Percentiles rank a stretch among this genome's conserved stretches.
Evolutionary conservation across 805 yeast genomes (phyloP).

Genomic region (Jamesozyma hellenica): DNA sequence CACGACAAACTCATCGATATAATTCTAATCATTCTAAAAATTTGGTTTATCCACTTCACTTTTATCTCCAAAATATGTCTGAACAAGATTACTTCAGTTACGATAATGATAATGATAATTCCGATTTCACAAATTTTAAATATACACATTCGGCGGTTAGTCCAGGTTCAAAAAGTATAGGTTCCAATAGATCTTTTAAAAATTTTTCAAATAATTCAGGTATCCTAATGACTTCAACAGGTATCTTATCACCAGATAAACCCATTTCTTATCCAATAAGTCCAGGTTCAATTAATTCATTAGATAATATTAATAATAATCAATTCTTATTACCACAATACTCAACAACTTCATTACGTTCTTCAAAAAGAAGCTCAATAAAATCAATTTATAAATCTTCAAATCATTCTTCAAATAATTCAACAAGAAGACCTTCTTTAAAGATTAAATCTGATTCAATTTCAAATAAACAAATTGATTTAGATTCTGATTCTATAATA

Average conservation of each 20-base stretch:
- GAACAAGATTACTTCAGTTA: conserved; percentile 1
- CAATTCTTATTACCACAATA: neutral
- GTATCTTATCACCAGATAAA: neutral
- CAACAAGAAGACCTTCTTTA: conserved; percentile 8
- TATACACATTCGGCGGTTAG: no score
- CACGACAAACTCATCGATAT: no score
- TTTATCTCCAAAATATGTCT: neutral
- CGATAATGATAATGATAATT: neutral
- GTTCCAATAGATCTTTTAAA: no score
- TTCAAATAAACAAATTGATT: conserved; percentile 4
- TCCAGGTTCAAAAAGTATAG: no score
- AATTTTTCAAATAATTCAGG: neutral
- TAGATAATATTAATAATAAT: neutral
- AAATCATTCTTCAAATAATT: conserved; percentile 35
- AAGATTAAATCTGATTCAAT: conserved; percentile 1
- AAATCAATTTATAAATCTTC: conserved; percentile 7
- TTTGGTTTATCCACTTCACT: no score
- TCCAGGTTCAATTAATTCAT: neutral
- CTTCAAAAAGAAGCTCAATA: neutral
- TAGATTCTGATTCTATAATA: conserved; percentile 5
- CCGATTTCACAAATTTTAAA: neutral
- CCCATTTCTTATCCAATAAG: neutral
- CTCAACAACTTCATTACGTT: neutral
- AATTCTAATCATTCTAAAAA: no score
- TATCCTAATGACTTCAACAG: neutral